These are phyloP conservation scores for Colletotrichum godetiae DNA, from an alignment of 2,329 filamentous ascomycete species.

Conservation along the genomic window DNA sequence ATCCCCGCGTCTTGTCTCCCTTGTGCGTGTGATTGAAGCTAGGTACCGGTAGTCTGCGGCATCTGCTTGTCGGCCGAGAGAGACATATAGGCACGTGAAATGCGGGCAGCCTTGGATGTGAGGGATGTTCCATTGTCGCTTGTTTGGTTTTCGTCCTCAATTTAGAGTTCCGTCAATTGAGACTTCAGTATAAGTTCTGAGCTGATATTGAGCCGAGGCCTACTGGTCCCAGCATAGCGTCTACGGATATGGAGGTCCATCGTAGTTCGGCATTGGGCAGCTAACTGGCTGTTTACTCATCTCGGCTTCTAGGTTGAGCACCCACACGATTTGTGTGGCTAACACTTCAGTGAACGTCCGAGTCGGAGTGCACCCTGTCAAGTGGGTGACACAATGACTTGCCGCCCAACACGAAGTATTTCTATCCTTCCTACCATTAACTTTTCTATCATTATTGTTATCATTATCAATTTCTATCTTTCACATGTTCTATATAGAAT, in stretches of 20 bases:
- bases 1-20: slow-evolving; percentile 29
- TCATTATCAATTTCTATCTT: too few species aligned
- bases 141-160: slow-evolving; percentile 6
- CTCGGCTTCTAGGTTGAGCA: background rate
- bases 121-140: background rate
- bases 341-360: background rate
- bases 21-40: background rate
- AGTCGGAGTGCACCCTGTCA: background rate
- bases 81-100: slow-evolving; percentile 30
- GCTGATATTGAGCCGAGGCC: slow-evolving; percentile 20
- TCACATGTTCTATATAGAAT: too few species aligned
- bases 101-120: slow-evolving; percentile 13
- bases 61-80: slow-evolving; percentile 18
- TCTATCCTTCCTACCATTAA: too few species aligned
- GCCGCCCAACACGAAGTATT: too few species aligned
- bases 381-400: too few species aligned
- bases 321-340: background rate
- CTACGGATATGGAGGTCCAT: slow-evolving; percentile 6
- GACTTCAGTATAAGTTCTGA: background rate
- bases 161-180: slow-evolving; percentile 18
- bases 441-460: too few species aligned
- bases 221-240: background rate
- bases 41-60: background rate
- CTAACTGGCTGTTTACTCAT: background rate
- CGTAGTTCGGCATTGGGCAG: slow-evolving; percentile 14